Base-by-base conservation (phyloP, 2,329 filamentous ascomycete genomes). In the Microdochium trichocladiopsis region DNA sequence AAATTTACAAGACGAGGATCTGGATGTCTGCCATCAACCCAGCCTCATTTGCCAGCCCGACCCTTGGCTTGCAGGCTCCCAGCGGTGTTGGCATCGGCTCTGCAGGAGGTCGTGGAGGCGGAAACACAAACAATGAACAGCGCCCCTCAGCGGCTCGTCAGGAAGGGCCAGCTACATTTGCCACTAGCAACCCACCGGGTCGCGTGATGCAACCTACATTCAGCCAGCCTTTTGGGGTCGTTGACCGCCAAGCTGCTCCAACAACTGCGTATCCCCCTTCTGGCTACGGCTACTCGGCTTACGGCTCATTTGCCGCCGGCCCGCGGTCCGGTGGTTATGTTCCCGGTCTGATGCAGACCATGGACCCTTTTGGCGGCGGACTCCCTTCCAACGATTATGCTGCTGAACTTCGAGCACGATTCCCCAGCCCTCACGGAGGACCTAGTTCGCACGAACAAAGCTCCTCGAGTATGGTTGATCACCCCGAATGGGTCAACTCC, bases 21-120 rank as follows among this genome's bases (percentile, higher is more conserved):
- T 99, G 94, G 94, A 96, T 99, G 90, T 97, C 93, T 4, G 94
- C 94, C 3, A 95, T 99, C 69, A 99, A 99, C 66, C 94, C 94
- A 8, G 94, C 93, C 4, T 96, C 93, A 0, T 96, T 97, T 68
- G 88, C 88, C 23, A 92, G 85, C 56, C 87, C 88, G 18, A 84
- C 83, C 2, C 75, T 89, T 49, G 87, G 87, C 24, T 74, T 91
- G 22, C 84, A 86, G 65, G 83, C 85, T 2, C 83, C 86, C 1
- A 85, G 83, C 56, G 81, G 81, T 25, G 78, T 87, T 59, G 82
- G 83, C 0, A 82, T 83, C 9, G 85, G 84, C 23, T 82, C 83
- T 23, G 78, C 88, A n/a, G 79, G 78, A 9, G 75, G 73, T 53
- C 72, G 83, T 63, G 68, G 70, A 48, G 72, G 73, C 52, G 67